Evolutionary conservation across 2,329 filamentous ascomycete genomes (phyloP).

Genomic region (Aureobasidium sp.): DNA sequence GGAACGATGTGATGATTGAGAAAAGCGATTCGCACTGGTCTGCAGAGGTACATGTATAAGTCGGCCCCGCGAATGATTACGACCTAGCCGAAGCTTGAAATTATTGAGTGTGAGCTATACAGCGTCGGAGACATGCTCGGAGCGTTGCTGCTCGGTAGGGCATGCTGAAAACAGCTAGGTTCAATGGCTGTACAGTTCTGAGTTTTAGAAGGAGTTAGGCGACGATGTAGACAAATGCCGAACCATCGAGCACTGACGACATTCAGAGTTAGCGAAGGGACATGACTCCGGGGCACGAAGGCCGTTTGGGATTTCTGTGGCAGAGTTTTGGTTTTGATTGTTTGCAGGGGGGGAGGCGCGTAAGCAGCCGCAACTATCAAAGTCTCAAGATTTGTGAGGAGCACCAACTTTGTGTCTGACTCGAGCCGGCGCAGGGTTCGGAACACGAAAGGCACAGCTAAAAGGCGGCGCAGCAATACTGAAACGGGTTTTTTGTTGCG

Average conservation of each 20-base stretch:
- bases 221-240: not conserved
- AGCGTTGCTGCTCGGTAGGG: slow-evolving; percentile 8
- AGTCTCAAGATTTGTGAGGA: not conserved
- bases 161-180: slow-evolving; percentile 7
- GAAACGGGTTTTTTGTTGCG: not conserved
- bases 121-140: slow-evolving; percentile 6
- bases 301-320: not conserved
- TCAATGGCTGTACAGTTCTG: not conserved
- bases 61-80: slow-evolving; percentile 9
- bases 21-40: not conserved
- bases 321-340: not conserved
- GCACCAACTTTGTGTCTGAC: not conserved
- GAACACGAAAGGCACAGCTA: slow-evolving; percentile 5
- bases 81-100: slow-evolving; percentile 7
- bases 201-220: slow-evolving; percentile 12
- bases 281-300: slow-evolving; percentile 5
- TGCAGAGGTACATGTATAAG: slow-evolving; percentile 2
- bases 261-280: slow-evolving; percentile 10
- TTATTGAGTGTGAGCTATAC: slow-evolving; percentile 11
- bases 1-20: not conserved
- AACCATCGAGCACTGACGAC: slow-evolving; percentile 14
- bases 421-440: not conserved
- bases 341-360: slow-evolving; percentile 1
- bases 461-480: not conserved
- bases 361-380: slow-evolving; percentile 5